Percentiles rank a stretch among this genome's conserved stretches.
These are phyloP conservation scores for Podospora comata DNA, from an alignment of 495 filamentous ascomycete genomes.

Conservation along the genomic window DNA sequence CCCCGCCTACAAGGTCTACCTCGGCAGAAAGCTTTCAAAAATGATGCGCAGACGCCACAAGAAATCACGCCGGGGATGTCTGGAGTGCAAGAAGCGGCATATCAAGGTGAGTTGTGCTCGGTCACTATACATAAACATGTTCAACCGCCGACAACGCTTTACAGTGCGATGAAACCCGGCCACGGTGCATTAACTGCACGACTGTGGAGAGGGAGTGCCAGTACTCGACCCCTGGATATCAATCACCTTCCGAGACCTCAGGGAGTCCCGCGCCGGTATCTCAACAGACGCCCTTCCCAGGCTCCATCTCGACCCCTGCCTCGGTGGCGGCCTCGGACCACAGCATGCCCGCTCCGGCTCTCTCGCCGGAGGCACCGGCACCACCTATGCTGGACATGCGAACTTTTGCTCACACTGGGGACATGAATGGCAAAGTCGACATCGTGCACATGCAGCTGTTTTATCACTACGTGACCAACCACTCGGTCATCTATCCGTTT, in stretches of 20 bases:
- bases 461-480: slow-evolving; percentile 30
- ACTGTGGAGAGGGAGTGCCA: slow-evolving; percentile 33
- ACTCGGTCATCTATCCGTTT: slow-evolving; percentile 12
- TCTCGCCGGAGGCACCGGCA: neutral
- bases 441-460: slow-evolving; percentile 38
- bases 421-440: slow-evolving; percentile 19
- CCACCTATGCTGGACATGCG: slow-evolving; percentile 9
- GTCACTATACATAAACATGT: neutral
- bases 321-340: neutral
- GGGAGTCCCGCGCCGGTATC: neutral
- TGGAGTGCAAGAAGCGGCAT: slow-evolving; percentile 56
- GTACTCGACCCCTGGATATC: slow-evolving; percentile 23
- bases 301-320: slow-evolving; percentile 3
- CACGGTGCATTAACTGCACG: slow-evolving; percentile 35
- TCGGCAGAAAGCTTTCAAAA: neutral
- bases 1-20: neutral
- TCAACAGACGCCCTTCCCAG: slow-evolving; percentile 10
- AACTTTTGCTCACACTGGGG: slow-evolving; percentile 12
- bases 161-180: slow-evolving; percentile 37
- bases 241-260: slow-evolving; percentile 3
- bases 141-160: neutral
- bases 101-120: slow-evolving; percentile 44
- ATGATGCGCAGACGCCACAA: slow-evolving; percentile 47
- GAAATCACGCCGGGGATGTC: slow-evolving; percentile 57
- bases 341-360: neutral